Evolutionary conservation across 257 asterid species (phyloP), one percentile per base, ranked within the genome.

Genomic region (Dorcoceras hygrometricum): DNA sequence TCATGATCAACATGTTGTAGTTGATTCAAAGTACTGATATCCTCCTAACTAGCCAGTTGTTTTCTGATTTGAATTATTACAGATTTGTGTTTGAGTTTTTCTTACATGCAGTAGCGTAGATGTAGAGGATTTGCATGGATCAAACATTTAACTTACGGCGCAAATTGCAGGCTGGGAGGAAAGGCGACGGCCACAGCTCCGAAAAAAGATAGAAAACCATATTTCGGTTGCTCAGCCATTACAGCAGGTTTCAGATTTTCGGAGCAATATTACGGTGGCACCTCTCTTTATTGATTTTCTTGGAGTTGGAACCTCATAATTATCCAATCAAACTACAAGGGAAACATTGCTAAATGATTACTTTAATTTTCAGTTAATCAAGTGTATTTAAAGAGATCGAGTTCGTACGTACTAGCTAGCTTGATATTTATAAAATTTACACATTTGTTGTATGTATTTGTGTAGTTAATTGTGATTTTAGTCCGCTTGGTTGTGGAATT

Each of bases 251-350:
- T 46, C 54, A 46, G 54, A 46, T 16, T 6, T 56, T 59, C 65
- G 64, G 65, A 48, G 12, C 51, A 24, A 63, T 57, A 46, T 5
- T 4, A 46, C 20, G 54, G 69, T 29, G 20, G 18, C 54, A 5
- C 85, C 85, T 69, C 20, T 68, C 4, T 81, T 81, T 28, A 77
- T 81, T 53, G 85, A 81, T 77, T 81, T 81, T 66, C 82, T 81
- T 26, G 85, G 85, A 69, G 85, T 81, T 61, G 85, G 82, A 72
- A 57, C 69, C 50, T 48, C 28, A n/a, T 68, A 69, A 72, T 53
- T 59, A 36, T 22, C 54, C 20, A 0, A 43, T 4, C 67, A 20
- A 4, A 58, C 22, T 46, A 46, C 8, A 5, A 4, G 14, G 50
- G 50, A 39, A 39, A 18, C 54, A 16, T 46, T 46, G 54, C 22